Conservation (phyloP, 495 filamentous ascomycete genomes). For the Sordaria brevicollis region DNA sequence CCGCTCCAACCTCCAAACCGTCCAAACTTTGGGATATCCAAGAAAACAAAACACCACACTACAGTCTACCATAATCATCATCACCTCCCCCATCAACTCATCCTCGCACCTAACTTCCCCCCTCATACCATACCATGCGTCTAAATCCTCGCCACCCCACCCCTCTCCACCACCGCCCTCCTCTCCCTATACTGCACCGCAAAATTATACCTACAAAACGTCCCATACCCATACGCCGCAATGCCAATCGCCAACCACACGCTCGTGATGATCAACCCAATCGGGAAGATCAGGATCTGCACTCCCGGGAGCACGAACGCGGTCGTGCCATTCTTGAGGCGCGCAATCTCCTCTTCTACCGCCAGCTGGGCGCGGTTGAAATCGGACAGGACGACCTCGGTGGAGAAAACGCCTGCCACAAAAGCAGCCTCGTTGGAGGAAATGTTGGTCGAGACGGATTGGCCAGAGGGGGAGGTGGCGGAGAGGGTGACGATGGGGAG, state of each 20-base stretch:
- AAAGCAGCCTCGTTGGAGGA: slow-evolving; percentile 58
- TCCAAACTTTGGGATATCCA: not conserved
- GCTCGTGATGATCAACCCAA: slow-evolving; percentile 54
- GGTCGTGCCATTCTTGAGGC: slow-evolving; percentile 29
- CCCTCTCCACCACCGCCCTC: slow-evolving; percentile 32
- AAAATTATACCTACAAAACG: slow-evolving; percentile 51
- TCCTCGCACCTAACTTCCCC: not conserved
- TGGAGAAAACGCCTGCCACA: slow-evolving; percentile 55
- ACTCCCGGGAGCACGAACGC: slow-evolving; percentile 58
- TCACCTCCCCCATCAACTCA: not conserved
- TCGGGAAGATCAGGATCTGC: slow-evolving; percentile 55
- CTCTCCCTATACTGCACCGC: slow-evolving; percentile 49
- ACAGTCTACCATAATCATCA: not conserved
- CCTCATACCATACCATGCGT: not conserved
- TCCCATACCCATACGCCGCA: slow-evolving; percentile 49
- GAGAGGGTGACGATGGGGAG: slow-evolving; percentile 53
- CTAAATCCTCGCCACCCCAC: slow-evolving; percentile 25
- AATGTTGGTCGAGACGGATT: slow-evolving; percentile 46
- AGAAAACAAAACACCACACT: not conserved
- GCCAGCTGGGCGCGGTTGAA: slow-evolving; percentile 30
- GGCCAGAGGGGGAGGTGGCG: slow-evolving; percentile 33
- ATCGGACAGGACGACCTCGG: slow-evolving; percentile 32
- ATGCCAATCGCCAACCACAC: slow-evolving; percentile 49
- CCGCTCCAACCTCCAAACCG: not conserved
- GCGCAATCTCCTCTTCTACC: slow-evolving; percentile 21